Percentiles rank a stretch among this genome's conserved stretches.
phyloP scores from a whole-genome alignment of 129 eudicot genomes.

The Lactuca saligna region DNA sequence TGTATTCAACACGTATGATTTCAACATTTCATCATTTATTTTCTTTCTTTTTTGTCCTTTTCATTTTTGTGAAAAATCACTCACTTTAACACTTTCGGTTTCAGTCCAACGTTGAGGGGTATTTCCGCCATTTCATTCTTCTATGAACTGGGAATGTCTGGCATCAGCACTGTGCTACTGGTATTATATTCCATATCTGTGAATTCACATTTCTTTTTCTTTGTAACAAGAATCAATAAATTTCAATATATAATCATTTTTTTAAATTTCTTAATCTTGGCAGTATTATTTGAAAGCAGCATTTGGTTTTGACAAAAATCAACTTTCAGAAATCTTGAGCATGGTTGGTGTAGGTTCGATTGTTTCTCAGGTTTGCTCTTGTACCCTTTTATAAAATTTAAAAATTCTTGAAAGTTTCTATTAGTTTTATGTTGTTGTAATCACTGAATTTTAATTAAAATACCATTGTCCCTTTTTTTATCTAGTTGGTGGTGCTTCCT shows the following conservation, averaged over 20 bases:
- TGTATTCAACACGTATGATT: slow-evolving; percentile 61
- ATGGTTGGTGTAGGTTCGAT: slow-evolving; percentile 93
- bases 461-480: slow-evolving; percentile 14
- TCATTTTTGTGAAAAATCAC: background rate
- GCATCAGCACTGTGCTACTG: slow-evolving; percentile 82
- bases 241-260: too few species aligned
- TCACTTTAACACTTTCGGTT: slow-evolving; percentile 7
- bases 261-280: background rate
- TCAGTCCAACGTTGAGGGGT: slow-evolving; percentile 66
- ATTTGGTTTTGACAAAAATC: slow-evolving; percentile 91
- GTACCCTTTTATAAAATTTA: background rate
- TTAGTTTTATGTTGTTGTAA: background rate
- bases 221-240: background rate
- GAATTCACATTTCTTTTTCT: background rate
- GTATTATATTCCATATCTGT: slow-evolving; percentile 34
- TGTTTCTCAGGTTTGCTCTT: slow-evolving; percentile 72
- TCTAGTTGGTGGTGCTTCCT: slow-evolving; percentile 83
- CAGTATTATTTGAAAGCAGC: slow-evolving; percentile 92
- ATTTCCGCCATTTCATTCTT: slow-evolving; percentile 80
- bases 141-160: slow-evolving; percentile 96
- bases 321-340: slow-evolving; percentile 77
- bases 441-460: background rate
- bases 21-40: slow-evolving; percentile 4
- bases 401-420: background rate
- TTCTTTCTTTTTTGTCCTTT: slow-evolving; percentile 4